phyloP scores from a whole-genome alignment of 148 eudicot genomes.

The Arbutus unedo region DNA sequence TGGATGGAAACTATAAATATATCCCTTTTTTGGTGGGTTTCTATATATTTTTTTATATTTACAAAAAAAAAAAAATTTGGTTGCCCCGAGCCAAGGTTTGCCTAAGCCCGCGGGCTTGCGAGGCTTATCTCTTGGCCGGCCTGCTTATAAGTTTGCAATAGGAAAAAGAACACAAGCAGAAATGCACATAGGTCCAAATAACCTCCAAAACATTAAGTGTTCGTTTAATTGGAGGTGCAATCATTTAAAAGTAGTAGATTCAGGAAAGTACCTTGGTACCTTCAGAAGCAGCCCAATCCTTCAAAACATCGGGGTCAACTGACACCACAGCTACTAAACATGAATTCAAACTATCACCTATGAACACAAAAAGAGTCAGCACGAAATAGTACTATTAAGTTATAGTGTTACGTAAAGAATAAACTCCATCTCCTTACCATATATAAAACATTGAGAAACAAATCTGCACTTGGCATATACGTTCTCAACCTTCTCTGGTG shows the following conservation, averaged over 20 bases:
- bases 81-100: too few relatives aligned
- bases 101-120: too few relatives aligned
- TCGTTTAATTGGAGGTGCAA: neutral
- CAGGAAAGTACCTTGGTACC: constrained; percentile 59
- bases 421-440: constrained; percentile 45
- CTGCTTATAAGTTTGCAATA: neutral
- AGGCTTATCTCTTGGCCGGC: too few relatives aligned
- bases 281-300: constrained; percentile 67
- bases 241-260: neutral
- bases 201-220: neutral
- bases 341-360: constrained; percentile 92
- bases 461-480: constrained; percentile 95
- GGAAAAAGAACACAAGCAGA: neutral
- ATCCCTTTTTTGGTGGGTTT: too few relatives aligned
- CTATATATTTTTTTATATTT: too few relatives aligned
- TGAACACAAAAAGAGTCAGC: constrained; percentile 14
- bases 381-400: neutral
- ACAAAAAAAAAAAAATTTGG: too few relatives aligned
- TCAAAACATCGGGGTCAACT: constrained; percentile 69
- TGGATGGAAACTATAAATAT: too few relatives aligned
- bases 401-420: neutral
- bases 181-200: neutral
- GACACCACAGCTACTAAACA: constrained; percentile 68
- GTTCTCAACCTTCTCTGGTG: constrained; percentile 97
- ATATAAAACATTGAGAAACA: constrained; percentile 74